phyloP scores from a whole-genome alignment of 1,284 basidiomycete species.

The Melampsora larici-populina region DNA sequence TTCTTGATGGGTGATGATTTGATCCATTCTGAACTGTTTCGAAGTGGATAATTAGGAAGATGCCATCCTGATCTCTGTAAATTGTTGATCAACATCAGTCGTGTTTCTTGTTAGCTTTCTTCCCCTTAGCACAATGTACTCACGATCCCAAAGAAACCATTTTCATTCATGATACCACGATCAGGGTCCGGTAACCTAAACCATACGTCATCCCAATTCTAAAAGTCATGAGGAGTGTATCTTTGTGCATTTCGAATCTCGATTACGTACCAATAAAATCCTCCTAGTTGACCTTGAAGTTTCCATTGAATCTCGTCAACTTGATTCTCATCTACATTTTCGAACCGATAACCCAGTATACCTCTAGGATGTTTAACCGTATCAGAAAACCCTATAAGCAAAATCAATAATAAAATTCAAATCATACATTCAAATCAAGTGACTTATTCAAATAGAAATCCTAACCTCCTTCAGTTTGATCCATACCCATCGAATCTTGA shows the following conservation, averaged over 20 bases:
- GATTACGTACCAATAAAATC: constrained; percentile 37
- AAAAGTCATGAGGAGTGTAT: too few species aligned
- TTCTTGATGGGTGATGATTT: constrained; percentile 16
- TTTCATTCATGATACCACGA: constrained; percentile 34
- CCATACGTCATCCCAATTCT: background rate
- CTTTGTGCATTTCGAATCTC: background rate
- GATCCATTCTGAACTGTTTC: background rate
- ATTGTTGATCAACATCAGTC: background rate
- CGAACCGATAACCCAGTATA: constrained; percentile 46
- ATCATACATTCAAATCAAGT: background rate
- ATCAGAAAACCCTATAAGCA: constrained; percentile 9
- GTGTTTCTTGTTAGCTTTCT: background rate
- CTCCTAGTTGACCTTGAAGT: constrained; percentile 47
- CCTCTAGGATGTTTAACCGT: constrained; percentile 50
- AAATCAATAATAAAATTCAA: background rate
- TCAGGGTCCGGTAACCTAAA: constrained; percentile 33
- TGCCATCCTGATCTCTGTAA: constrained; percentile 38
- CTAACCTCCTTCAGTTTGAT: constrained; percentile 36
- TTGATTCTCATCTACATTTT: constrained; percentile 11
- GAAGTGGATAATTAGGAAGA: constrained; percentile 7
- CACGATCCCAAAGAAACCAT: constrained; percentile 39
- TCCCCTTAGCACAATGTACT: background rate
- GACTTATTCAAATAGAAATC: background rate
- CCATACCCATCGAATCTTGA: constrained; percentile 49
- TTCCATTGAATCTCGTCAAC: constrained; percentile 46